Base-by-base conservation (phyloP, 768 basidiomycete genomes). In the Hygrophoropsis aurantiaca region DNA sequence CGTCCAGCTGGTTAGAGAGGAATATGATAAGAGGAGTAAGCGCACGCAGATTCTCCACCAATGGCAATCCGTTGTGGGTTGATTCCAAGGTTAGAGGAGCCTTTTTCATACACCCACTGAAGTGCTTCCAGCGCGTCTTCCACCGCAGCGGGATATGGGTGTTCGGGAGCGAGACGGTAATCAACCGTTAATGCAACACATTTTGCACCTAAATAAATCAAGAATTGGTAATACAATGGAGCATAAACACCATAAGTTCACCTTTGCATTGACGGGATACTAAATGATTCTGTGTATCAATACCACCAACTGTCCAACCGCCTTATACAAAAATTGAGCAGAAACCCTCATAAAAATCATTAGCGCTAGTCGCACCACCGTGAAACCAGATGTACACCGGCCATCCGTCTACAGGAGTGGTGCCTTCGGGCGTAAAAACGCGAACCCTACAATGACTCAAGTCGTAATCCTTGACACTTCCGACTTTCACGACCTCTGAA, bases 221-320 rank as follows among this genome's bases (percentile, higher is more conserved):
- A 42, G 15, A n/a, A 7, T 27, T 11, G 11, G 21, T 42, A 8
- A 19, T 19, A 19, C 16, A 44, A 36, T 11, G 7, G 16, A 38
- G 8, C 36, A 38, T n/a, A 21, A 9, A 6, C 7, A 16, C 36
- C 16, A 16, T n/a, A 6, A 6, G n/a, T 25, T 18, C 16, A 61
- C 62, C 64, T 58, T 50, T 58, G 50, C 64, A 64, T 36, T 62
- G 27, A 40, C 62, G 46, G 18, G 62, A 66, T 30, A 75, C 73
- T 56, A 90, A 85, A 11, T 79, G 68, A 30, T 77, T 79, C 55
- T 85, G 85, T 20, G 78, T 74, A 27, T 53, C 58, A 52, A 87
- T 86, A 45, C 71, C 81, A 0, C 87, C 87, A 2, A 89, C 69
- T 0, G 85, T 87, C 87, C 87, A 88, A 26, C 87, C 87, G 34